Conservation (phyloP, 306 rosid genomes). For the Medicago ruthenica region DNA sequence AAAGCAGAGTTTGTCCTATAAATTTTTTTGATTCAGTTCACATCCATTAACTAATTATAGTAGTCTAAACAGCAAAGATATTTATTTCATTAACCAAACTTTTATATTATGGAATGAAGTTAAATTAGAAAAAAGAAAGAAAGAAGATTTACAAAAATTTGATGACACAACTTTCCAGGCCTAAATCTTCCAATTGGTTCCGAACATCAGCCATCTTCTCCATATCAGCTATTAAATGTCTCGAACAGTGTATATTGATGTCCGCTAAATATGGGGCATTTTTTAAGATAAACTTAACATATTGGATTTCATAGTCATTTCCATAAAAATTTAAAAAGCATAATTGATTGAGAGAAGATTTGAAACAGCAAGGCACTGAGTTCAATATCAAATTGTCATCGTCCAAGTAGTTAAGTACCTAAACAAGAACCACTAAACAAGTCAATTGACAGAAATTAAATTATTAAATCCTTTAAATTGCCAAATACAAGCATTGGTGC, state of each 20-base stretch:
- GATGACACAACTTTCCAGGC: constrained; percentile 21
- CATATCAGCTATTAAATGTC: constrained; percentile 2
- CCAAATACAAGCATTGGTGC: background rate
- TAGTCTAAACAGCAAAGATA: background rate
- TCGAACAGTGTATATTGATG: constrained; percentile 11
- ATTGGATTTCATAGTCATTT: constrained; percentile 22
- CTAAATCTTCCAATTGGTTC: background rate
- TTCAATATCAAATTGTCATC: background rate
- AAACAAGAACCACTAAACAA: constrained; percentile 4
- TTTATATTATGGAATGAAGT: background rate
- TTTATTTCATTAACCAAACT: background rate
- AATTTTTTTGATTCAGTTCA: background rate
- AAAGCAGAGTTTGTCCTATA: background rate
- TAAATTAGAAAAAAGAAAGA: background rate
- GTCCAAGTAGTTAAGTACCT: constrained; percentile 38
- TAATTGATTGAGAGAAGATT: constrained; percentile 26
- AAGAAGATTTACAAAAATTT: background rate
- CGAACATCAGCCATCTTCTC: constrained; percentile 13
- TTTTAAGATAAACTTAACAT: constrained; percentile 21
- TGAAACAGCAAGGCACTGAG: constrained; percentile 36
- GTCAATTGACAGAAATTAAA: background rate
- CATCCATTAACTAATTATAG: background rate
- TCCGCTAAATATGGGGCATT: constrained; percentile 32
- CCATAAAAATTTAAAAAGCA: constrained; percentile 32
- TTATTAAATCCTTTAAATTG: background rate